A percentile compares a stretch with the other conserved stretches of the same genome.
Conservation (phyloP, 495 filamentous ascomycete species). For the Jackrogersella multiformis region DNA sequence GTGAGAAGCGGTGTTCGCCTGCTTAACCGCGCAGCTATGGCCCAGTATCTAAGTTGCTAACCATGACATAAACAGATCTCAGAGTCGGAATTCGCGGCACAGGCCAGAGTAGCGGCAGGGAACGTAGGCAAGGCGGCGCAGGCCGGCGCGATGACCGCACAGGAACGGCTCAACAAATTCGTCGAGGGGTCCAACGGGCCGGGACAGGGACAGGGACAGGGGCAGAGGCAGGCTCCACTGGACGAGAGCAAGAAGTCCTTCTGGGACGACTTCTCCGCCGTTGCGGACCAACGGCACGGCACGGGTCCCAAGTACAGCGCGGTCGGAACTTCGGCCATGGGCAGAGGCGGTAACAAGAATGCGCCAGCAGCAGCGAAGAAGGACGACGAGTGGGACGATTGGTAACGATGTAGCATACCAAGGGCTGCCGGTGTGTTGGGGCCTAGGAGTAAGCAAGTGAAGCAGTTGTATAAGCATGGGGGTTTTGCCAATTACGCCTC, state of each 20-base stretch:
- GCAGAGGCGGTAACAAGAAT: conserved; percentile 58
- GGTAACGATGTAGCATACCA: conserved; percentile 52
- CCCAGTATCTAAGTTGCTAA: conserved; percentile 2
- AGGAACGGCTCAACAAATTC: conserved; percentile 81
- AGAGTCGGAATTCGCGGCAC: conserved; percentile 86
- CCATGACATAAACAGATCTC: conserved; percentile 64
- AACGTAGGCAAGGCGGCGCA: conserved; percentile 68
- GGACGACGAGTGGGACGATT: conserved; percentile 72
- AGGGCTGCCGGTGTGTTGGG: neutral
- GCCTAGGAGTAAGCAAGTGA: neutral
- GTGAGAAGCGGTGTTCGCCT: conserved; percentile 54
- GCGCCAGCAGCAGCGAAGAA: conserved; percentile 53
- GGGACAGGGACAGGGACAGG: conserved; percentile 47
- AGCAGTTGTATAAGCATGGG: conserved; percentile 4
- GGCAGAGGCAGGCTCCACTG: conserved; percentile 48
- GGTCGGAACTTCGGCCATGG: conserved; percentile 80
- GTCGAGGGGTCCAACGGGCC: conserved; percentile 68
- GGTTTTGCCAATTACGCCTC: conserved; percentile 21
- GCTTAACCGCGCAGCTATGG: conserved; percentile 10
- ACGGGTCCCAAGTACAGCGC: conserved; percentile 51
- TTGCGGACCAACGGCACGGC: conserved; percentile 57
- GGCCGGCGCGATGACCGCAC: conserved; percentile 72
- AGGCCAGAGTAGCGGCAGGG: conserved; percentile 76
- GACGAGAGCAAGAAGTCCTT: conserved; percentile 81
- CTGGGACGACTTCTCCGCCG: conserved; percentile 81